Conservation (phyloP, 768 basidiomycete species). For the Lentinula lateritia region DNA sequence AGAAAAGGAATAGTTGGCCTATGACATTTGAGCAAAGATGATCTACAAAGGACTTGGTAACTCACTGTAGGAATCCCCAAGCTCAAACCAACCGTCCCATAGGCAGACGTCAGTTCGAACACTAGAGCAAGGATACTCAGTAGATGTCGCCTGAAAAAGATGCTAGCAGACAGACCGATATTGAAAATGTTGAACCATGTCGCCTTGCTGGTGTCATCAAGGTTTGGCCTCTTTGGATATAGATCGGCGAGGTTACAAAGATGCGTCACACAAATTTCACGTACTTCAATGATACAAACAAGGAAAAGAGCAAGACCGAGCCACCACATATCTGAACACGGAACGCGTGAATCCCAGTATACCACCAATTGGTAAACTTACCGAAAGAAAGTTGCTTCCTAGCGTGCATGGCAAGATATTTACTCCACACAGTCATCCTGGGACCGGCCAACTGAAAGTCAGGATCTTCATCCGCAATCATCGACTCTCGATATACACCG, state of each 20-base stretch:
- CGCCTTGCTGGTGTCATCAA: conserved; percentile 47
- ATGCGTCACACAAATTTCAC: conserved; percentile 11
- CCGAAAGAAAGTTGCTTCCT: conserved; percentile 89
- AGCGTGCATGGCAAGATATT: conserved; percentile 76
- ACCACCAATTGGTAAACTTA: conserved; percentile 24
- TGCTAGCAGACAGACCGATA: conserved; percentile 44
- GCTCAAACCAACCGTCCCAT: conserved; percentile 86
- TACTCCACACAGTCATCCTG: conserved; percentile 65
- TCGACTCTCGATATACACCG: conserved; percentile 60
- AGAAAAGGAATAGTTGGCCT: conserved; percentile 80
- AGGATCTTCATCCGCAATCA: conserved; percentile 40
- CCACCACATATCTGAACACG: conserved; percentile 91
- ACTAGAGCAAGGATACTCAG: conserved; percentile 32
- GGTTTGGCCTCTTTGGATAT: conserved; percentile 42
- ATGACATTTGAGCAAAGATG: neutral
- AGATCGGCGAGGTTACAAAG: neutral
- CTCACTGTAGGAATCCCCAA: conserved; percentile 80
- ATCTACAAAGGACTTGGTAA: neutral
- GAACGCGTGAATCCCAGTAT: neutral
- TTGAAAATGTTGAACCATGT: conserved; percentile 84
- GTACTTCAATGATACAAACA: conserved; percentile 89
- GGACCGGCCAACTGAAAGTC: conserved; percentile 38
- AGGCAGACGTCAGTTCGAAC: conserved; percentile 85
- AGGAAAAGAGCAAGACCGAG: conserved; percentile 78
- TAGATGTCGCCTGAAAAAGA: neutral